Base-by-base conservation (phyloP, 2,329 filamentous ascomycete genomes). In the Verticillium dahliae region DNA sequence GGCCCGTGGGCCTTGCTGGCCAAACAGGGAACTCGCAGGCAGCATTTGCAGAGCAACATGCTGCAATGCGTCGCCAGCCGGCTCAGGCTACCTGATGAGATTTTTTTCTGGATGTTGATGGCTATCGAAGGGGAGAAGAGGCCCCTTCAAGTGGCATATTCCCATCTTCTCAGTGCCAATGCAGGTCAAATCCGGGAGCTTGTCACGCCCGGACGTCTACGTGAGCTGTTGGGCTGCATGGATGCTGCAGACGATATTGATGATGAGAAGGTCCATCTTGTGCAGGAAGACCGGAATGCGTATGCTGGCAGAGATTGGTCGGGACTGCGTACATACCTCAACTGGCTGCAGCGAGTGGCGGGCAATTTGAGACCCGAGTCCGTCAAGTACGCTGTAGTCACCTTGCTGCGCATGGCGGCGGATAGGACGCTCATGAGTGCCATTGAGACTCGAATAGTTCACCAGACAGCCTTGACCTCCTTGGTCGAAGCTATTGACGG, bases 41-140 rank as follows among this genome's bases (percentile, higher is more conserved):
- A 86, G 65, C 78, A 84, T 41, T 82, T 92, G 60, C 73, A 85
- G 31, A 86, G 85, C 22, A 89, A 89, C 1, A 75, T 89, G 61
- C 79, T 87, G 1, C 80, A 84, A 61, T 80, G 84, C 55, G 75
- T 88, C 14, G 58, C 75, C 4, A 38, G n/a, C 11, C 57, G 45
- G 7, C 11, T 59, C 18, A 22, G 39, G n/a, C 70, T 92, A 13
- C 85, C 89, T 0, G 84, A 90, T 63, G 81, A 88, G 60, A 69
- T 92, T 1, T 80, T 91, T 58, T 68, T 81, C 15, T 93, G 90
- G 90, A 76, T 91, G 3, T 69, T 90, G 6, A 75, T 83, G 58
- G 81, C 87, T 74, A 75, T 87, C 27, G 84, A 81, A 60, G 70
- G 76, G 1, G 86, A 90, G 67, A 73, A 76, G 50, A 22, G 45